Evolutionary conservation across 2,329 filamentous ascomycete species (phyloP), one percentile per base, ranked within the genome.

Genomic region (Exophiala aquamarina): DNA sequence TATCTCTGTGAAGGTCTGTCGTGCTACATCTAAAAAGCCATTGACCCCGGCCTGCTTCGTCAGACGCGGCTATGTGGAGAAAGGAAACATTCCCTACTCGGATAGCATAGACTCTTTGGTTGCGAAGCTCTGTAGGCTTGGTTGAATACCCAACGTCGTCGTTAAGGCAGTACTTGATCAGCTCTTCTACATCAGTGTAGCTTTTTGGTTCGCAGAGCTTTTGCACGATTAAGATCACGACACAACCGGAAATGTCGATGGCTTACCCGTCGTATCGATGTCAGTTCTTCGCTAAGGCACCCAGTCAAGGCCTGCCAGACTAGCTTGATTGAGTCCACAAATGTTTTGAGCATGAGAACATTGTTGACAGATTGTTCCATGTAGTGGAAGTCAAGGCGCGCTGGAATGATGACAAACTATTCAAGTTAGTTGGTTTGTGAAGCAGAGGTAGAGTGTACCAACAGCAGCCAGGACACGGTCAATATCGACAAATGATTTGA

Each of bases 51-150:
- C 82, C 78, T 88, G 56, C 6, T 3, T 8, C 28, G 29, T 10
- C n/a, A 37, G 37, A 56, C 57, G 52, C 66, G 23, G 63, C 58
- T 18, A 39, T 26, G 3, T 3, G 13, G 8, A 20, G 13, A 29
- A 29, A 29, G 26, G 8, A 13, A 14, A 10, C 11, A 21, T 14
- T 37, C 31, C 57, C 47, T 61, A 83, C 82, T 70, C 86, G 93
- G 23, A 97, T 85, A 17, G 92, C 92, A 69, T 94, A 96, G 1
- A 86, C 88, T 54, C 92, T 78, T 63, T 97, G 92, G 52, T 96
- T 95, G 11, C 91, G 81, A 47, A 95, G 74, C 52, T 96, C 92
- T 3, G 97, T 75, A 0, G 93, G 86, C 17, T 84, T 82, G 37
- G 78, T 87, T 49, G 88, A 86, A 57, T 87, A 94, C 0, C 77